These are phyloP conservation scores for Ascochyta koolunga DNA, from an alignment of 2,329 filamentous ascomycete species.

Conservation along the genomic window DNA sequence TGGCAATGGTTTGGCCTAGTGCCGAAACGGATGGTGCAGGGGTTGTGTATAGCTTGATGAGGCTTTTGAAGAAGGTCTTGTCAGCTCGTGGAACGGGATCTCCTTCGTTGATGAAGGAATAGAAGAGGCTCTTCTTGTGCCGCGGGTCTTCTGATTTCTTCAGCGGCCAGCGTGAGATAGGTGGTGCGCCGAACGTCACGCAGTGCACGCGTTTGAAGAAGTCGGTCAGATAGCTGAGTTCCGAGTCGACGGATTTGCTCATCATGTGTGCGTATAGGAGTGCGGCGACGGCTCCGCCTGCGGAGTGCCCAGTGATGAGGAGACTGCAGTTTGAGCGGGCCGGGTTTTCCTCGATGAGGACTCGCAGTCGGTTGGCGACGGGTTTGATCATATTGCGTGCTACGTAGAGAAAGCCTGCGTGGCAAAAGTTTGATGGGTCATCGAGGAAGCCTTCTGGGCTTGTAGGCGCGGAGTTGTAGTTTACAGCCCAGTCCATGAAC, in stretches of 20 bases:
- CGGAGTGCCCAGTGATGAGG: constrained; percentile 84
- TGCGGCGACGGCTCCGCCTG: constrained; percentile 81
- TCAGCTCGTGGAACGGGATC: constrained; percentile 81
- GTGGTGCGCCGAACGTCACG: constrained; percentile 83
- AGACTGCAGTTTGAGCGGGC: constrained; percentile 69
- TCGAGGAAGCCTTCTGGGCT: constrained; percentile 75
- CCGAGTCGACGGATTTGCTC: constrained; percentile 64
- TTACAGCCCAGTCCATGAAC: constrained; percentile 86
- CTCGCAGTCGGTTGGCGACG: constrained; percentile 72
- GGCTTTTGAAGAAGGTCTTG: constrained; percentile 73
- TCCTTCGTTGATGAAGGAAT: constrained; percentile 83
- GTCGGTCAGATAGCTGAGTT: constrained; percentile 71
- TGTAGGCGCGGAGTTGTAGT: constrained; percentile 72
- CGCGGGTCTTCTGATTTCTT: constrained; percentile 57
- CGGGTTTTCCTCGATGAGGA: constrained; percentile 75
- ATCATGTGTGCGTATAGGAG: constrained; percentile 86
- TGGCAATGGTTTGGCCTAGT: constrained; percentile 24
- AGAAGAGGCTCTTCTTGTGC: constrained; percentile 72
- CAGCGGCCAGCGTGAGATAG: constrained; percentile 74
- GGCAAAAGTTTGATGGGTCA: constrained; percentile 76
- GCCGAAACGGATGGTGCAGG: constrained; percentile 56
- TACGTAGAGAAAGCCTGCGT: constrained; percentile 78
- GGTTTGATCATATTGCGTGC: constrained; percentile 76
- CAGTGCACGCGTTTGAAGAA: constrained; percentile 83
- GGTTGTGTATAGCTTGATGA: constrained; percentile 72